Evolutionary conservation across 1,284 basidiomycete genomes (phyloP), one percentile per base, ranked within the genome.

Genomic region (Apiotrichum gracile): DNA sequence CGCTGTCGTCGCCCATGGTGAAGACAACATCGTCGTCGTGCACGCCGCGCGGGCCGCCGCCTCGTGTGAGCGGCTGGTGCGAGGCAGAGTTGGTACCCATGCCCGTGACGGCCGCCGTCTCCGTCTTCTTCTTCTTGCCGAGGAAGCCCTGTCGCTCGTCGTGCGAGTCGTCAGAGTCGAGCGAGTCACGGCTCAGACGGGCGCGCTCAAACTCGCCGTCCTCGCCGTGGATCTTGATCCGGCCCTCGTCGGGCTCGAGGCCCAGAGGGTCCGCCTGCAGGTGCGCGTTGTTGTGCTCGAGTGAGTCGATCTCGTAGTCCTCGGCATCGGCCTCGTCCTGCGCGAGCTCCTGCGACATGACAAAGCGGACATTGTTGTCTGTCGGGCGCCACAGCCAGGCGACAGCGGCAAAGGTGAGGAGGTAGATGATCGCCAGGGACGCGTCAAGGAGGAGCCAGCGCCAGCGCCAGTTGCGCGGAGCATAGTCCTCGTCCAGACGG

Each of bases 371-470:
- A 77, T 98, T 98, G 75, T 91, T 85, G 37, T 83, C 84, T 3
- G 91, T 90, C 53, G 94, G 94, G 39, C 92, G 81, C 94, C 96
- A 99, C 26, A 97, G 79, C 77, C 85, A 97, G 3, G 88, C 85
- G 59, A 97, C 91, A 10, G 83, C 78, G 43, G 79, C 76, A 72
- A 98, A 97, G 42, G 87, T 85, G 31, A 80, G 75, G 46, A 92
- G 81, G 71, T 91, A 96, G 33, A 96, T 83, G 27, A 91, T 78
- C 1, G 87, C 83, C 27, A 97, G 81, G 81, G 91, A 97, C n/a
- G 92, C 96, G 66, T 98, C 96, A 40, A 98, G 81, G 16, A 98
- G 78, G 83, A 92, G 91, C 96, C 96, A 99, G 47, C 93, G 84
- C 49, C 84, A 83, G 60, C 82, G 82, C 94, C 94, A 98, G n/a